phyloP scores from a whole-genome alignment of 1,284 basidiomycete species.

The Rhodotorula sp. region DNA sequence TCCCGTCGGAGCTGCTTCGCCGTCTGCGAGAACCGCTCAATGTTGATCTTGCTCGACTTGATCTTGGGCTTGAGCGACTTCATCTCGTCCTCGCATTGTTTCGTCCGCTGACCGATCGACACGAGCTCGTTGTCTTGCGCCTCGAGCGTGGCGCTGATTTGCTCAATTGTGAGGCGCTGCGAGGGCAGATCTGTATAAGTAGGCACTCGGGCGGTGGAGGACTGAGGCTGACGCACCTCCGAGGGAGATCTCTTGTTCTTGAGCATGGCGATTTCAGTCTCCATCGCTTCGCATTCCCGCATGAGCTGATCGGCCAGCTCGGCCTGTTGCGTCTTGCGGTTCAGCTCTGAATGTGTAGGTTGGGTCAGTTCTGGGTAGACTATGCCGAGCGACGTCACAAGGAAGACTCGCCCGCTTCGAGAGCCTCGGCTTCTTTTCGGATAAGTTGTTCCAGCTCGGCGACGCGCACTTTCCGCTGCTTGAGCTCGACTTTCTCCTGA shows the following conservation, averaged over 20 bases:
- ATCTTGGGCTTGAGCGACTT: constrained; percentile 28
- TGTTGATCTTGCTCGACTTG: constrained; percentile 35
- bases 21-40: constrained; percentile 32
- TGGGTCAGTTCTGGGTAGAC: neutral
- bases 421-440: constrained; percentile 24
- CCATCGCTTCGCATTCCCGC: constrained; percentile 38
- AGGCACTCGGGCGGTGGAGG: too few relatives aligned
- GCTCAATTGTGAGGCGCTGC: constrained; percentile 42
- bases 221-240: constrained; percentile 15
- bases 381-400: neutral
- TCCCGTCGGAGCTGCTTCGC: constrained; percentile 32
- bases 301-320: constrained; percentile 17
- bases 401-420: constrained; percentile 24
- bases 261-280: constrained; percentile 40
- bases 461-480: constrained; percentile 21
- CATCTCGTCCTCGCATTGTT: constrained; percentile 21
- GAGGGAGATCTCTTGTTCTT: constrained; percentile 37
- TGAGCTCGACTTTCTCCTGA: constrained; percentile 20
- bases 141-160: constrained; percentile 31
- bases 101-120: constrained; percentile 18
- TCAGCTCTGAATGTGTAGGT: neutral
- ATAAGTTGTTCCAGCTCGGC: constrained; percentile 30
- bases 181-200: too few relatives aligned
- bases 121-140: constrained; percentile 33
- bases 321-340: constrained; percentile 12